phyloP scores from a whole-genome alignment of 1,284 basidiomycete species.

The Dichomitus squalens region DNA sequence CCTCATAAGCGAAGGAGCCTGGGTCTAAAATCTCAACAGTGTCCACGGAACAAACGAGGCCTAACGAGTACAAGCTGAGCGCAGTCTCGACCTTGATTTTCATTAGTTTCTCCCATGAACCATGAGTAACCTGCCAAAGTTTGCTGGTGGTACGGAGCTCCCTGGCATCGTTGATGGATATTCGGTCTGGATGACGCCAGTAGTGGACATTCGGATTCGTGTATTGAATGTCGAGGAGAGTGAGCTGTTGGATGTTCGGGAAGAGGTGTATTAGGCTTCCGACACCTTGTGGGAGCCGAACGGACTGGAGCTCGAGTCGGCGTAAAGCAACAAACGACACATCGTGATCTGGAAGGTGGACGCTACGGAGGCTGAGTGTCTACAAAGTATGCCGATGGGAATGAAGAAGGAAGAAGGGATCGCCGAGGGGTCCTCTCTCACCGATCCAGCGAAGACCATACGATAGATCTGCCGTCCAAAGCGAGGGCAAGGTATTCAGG shows the following conservation, averaged over 20 bases:
- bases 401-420: background rate
- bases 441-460: background rate
- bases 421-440: background rate
- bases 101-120: background rate
- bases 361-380: background rate
- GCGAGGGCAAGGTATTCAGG: background rate
- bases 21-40: background rate
- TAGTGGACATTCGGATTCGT: background rate
- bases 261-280: slow-evolving; percentile 1
- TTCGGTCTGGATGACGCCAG: background rate
- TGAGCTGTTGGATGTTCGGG: background rate
- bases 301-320: background rate
- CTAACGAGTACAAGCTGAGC: background rate
- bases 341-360: background rate
- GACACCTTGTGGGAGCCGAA: background rate
- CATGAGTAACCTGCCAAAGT: background rate
- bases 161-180: background rate
- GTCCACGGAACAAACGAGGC: background rate
- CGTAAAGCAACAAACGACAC: background rate
- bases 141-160: background rate
- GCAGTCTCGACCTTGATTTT: background rate
- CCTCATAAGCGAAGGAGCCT: background rate
- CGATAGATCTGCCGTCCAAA: background rate
- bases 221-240: background rate
- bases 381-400: background rate